Percentiles rank a stretch among this genome's conserved stretches.
These are phyloP conservation scores for Claviceps maximensis DNA, from an alignment of 2,329 filamentous ascomycete species.

Conservation along the genomic window DNA sequence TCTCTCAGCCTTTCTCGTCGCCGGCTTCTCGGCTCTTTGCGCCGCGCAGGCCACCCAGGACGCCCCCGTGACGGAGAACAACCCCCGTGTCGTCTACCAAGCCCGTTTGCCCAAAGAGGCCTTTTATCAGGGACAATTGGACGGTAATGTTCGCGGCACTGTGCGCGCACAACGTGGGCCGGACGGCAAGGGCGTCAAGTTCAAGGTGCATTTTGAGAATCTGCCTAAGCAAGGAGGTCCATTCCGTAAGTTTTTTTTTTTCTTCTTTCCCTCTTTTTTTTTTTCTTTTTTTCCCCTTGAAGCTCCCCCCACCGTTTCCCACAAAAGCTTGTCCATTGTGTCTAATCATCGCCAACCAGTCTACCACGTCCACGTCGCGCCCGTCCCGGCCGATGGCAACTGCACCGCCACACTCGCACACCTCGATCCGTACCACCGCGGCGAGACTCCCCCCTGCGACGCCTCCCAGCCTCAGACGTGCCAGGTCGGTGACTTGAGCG, in stretches of 20 bases:
- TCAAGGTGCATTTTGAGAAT: conserved; percentile 42
- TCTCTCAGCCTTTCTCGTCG: not conserved
- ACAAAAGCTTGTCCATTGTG: too few species aligned
- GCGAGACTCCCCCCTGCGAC: conserved; percentile 50
- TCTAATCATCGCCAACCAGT: too few species aligned
- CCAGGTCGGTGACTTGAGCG: conserved; percentile 63
- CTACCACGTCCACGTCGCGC: conserved; percentile 59
- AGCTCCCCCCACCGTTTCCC: not conserved
- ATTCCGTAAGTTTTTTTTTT: conserved; percentile 37
- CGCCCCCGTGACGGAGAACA: conserved; percentile 39
- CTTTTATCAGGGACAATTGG: conserved; percentile 38
- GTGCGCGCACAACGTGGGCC: conserved; percentile 32
- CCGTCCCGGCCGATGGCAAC: conserved; percentile 54
- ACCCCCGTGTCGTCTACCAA: conserved; percentile 41
- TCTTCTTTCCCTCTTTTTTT: not conserved
- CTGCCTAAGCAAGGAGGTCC: conserved; percentile 44
- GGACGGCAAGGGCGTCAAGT: conserved; percentile 41
- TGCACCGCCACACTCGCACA: conserved; percentile 56
- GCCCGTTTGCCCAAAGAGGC: conserved; percentile 41
- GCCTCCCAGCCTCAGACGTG: conserved; percentile 44
- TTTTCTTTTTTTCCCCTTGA: not conserved
- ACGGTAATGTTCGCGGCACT: conserved; percentile 31
- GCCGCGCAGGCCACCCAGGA: conserved; percentile 24
- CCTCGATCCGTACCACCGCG: conserved; percentile 56
- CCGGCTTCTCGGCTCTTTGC: conserved; percentile 7